phyloP scores from a whole-genome alignment of 1,284 basidiomycete genomes.

The Pyrrhoderma lamaoense region DNA sequence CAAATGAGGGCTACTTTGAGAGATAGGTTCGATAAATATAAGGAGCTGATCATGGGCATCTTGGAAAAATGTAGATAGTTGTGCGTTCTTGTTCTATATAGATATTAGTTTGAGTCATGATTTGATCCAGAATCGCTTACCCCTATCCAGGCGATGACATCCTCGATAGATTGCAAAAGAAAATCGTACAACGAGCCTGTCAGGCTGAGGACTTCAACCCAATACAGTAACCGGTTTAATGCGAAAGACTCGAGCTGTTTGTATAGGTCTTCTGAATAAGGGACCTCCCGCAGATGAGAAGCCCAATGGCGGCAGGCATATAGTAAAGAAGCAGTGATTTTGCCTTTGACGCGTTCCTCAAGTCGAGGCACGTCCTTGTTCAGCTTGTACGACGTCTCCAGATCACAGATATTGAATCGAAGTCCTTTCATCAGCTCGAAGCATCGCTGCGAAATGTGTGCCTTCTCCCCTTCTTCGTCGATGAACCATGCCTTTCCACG shows the following conservation, averaged over 20 bases:
- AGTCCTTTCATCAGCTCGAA: conserved; percentile 20
- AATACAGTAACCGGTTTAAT: background rate
- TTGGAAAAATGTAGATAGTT: too few relatives aligned
- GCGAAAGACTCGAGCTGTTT: too few relatives aligned
- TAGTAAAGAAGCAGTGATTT: background rate
- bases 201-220: conserved; percentile 5
- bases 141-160: too few relatives aligned
- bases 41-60: background rate
- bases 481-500: background rate
- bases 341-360: background rate
- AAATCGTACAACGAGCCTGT: background rate
- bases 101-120: too few relatives aligned
- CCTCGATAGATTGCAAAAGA: too few relatives aligned
- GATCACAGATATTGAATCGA: conserved; percentile 56
- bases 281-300: background rate
- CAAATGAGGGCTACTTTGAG: background rate
- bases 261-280: too few relatives aligned
- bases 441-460: background rate
- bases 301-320: background rate
- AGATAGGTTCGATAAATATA: background rate
- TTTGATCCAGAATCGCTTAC: too few relatives aligned
- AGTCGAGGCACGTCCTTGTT: conserved; percentile 1
- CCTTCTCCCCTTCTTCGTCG: background rate
- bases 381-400: conserved; percentile 24
- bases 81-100: too few relatives aligned